A percentile compares a stretch with the other conserved stretches of the same genome.
phyloP scores from a whole-genome alignment of 305 asterid species.

The Solanum hybrid region DNA sequence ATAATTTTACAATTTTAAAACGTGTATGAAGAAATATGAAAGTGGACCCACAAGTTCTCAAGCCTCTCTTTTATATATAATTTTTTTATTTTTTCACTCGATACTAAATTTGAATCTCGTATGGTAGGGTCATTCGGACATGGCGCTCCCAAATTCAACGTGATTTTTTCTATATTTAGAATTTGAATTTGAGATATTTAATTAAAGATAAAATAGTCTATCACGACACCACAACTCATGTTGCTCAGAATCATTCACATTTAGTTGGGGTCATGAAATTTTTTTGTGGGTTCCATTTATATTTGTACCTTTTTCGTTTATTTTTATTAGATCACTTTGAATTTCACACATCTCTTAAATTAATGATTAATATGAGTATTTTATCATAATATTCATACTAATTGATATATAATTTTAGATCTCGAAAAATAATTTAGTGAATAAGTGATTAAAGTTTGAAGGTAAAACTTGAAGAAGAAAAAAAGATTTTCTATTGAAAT shows the following conservation, averaged over 20 bases:
- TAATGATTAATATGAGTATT: neutral
- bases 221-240: neutral
- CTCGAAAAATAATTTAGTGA: neutral
- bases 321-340: neutral
- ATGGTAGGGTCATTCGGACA: too few relatives aligned
- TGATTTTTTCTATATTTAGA: too few relatives aligned
- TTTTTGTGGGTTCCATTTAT: neutral
- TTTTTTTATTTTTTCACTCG: neutral
- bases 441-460: neutral
- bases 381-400: neutral
- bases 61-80: neutral
- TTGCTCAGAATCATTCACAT: neutral
- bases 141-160: too few relatives aligned
- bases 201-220: too few relatives aligned
- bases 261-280: neutral
- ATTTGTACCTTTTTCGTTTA: neutral
- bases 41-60: neutral
- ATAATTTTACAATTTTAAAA: too few relatives aligned
- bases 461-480: neutral
- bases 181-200: fast-evolving
- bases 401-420: neutral
- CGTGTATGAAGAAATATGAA: neutral
- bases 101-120: too few relatives aligned
- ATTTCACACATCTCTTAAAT: neutral
- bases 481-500: neutral